Evolutionary conservation across 768 basidiomycete species (phyloP).

Genomic region (Mrakia gelida): DNA sequence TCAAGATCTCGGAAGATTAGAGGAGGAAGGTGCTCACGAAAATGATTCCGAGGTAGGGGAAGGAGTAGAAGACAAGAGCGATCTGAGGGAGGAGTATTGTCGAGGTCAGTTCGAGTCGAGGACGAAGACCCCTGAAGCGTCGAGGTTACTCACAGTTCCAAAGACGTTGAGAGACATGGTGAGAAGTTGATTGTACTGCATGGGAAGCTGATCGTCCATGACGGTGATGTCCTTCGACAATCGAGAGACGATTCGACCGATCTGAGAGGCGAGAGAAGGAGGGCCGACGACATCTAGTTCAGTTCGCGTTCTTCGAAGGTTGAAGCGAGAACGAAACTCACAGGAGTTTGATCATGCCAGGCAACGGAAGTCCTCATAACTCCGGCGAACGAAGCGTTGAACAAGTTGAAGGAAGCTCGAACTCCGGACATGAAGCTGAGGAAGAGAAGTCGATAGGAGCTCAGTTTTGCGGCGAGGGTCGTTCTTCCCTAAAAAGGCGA

Average conservation of each 20-base stretch:
- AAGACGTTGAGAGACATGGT: slow-evolving; percentile 20
- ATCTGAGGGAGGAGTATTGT: neutral
- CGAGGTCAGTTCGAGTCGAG: too few relatives aligned
- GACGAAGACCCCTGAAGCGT: too few relatives aligned
- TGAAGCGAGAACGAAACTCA: neutral
- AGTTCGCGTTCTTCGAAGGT: too few relatives aligned
- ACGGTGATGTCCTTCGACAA: slow-evolving; percentile 43
- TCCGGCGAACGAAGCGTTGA: slow-evolving; percentile 54
- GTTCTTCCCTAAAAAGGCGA: too few relatives aligned
- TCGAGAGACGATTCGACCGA: slow-evolving; percentile 43
- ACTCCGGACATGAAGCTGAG: slow-evolving; percentile 36
- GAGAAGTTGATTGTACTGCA: slow-evolving; percentile 23
- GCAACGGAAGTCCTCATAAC: slow-evolving; percentile 52
- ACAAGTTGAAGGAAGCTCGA: slow-evolving; percentile 50
- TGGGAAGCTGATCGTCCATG: slow-evolving; percentile 39
- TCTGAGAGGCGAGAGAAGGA: slow-evolving; percentile 40
- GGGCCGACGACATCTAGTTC: too few relatives aligned
- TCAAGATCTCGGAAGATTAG: neutral
- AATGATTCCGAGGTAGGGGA: slow-evolving; percentile 26
- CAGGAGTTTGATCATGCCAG: slow-evolving; percentile 23
- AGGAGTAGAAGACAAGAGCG: slow-evolving; percentile 30
- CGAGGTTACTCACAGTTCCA: neutral
- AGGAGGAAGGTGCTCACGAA: neutral
- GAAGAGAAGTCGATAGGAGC: too few relatives aligned
- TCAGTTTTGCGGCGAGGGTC: too few relatives aligned